Evolutionary conservation across 2,329 filamentous ascomycete genomes (phyloP), one percentile per base, ranked within the genome.

Genomic region (Fusarium bulbicola): DNA sequence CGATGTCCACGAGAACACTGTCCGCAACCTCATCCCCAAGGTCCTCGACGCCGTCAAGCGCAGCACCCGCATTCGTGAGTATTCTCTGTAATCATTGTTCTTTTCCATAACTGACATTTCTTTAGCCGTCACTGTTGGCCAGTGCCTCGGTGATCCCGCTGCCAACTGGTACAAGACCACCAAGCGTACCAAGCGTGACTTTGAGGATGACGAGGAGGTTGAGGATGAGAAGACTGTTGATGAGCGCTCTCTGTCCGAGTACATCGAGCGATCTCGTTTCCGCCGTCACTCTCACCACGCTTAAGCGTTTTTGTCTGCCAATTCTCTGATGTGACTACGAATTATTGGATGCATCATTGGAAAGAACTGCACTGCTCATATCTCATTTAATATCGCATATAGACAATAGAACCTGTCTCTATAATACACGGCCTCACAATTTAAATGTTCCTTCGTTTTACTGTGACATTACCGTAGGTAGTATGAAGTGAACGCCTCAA

Each of bases 1-100:
- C 72, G 85, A 86, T 65, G 84, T 85, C 59, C 82, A 85, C 63
- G 74, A 81, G 66, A 79, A 82, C 59, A 84, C 84, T 11, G 83
- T 81, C 32, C 65, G 59, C 36, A 59, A 70, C 52, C 66, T 69
- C 20, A 70, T 69, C 6, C 66, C 66, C 40, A 69, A 69, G 52
- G 66, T 69, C 15, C 66, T 69, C 20, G 66, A 69, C 2, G 66
- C 66, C 36, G 66, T 69, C 52, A 59, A 34, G 11, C 65, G 59
- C 36, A 70, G 65, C 59, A 69, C 66, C 36, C 66, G 66, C 24
- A 69, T 69, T 39, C 66, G 66, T 69, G 39, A 65, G 66, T 45
- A 30, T 12, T 6, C 18, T 20, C 10, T 39, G 4, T 21, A 1
- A 26, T n/a, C 24, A 11, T 12, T 16, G 6, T 16, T 34, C 16